Evolutionary conservation across 2,329 filamentous ascomycete genomes (phyloP).

Genomic region (Colletotrichum plurivorum): DNA sequence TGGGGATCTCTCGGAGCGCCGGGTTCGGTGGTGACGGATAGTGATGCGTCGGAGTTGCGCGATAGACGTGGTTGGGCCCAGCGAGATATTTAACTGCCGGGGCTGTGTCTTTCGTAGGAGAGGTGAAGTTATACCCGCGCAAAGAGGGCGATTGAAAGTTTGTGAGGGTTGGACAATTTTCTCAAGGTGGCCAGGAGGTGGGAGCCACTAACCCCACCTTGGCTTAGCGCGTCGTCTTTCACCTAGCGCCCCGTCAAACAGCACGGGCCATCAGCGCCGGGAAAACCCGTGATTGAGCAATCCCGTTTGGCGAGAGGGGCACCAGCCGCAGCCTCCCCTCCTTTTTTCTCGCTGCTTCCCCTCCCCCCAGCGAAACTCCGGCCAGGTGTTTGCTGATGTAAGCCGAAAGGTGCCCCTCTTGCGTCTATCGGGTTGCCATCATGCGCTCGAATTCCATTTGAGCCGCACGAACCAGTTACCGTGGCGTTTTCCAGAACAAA

Average conservation of each 20-base stretch:
- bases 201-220: slow-evolving; percentile 53
- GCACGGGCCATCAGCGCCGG: slow-evolving; percentile 22
- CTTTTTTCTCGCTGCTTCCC: not conserved
- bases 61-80: slow-evolving; percentile 50
- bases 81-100: slow-evolving; percentile 45
- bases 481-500: no score
- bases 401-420: not conserved
- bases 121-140: slow-evolving; percentile 59
- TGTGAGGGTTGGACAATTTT: slow-evolving; percentile 62
- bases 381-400: not conserved
- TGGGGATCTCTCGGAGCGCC: slow-evolving; percentile 11
- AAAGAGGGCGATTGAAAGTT: slow-evolving; percentile 53
- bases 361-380: not conserved
- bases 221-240: slow-evolving; percentile 32
- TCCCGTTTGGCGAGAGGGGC: slow-evolving; percentile 31
- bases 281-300: slow-evolving; percentile 42
- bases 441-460: slow-evolving; percentile 15
- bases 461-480: slow-evolving; percentile 33
- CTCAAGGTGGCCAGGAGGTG: slow-evolving; percentile 54
- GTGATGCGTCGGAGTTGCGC: slow-evolving; percentile 49
- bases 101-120: slow-evolving; percentile 55
- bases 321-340: not conserved
- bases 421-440: slow-evolving; percentile 22
- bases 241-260: slow-evolving; percentile 39
- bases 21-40: slow-evolving; percentile 33